Percentiles rank a stretch among this genome's conserved stretches.
phyloP scores from a whole-genome alignment of 192 early-diverging fungal species.

The Backusella macrospora region DNA sequence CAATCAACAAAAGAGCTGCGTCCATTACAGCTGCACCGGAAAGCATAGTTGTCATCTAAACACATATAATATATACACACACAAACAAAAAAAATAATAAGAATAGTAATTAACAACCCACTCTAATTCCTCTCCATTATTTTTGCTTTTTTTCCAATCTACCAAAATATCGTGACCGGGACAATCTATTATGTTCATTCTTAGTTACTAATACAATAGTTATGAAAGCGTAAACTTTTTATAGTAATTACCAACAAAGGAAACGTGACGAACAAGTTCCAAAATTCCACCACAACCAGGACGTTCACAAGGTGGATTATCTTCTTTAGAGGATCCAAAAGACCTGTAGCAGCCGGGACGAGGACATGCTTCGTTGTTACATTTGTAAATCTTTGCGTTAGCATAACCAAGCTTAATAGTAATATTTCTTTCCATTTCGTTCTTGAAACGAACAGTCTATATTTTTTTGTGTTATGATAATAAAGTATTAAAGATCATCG shows the following conservation, averaged over 20 bases:
- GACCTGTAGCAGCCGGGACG: constrained; percentile 96
- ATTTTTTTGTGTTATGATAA: too few species aligned
- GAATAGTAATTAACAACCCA: not conserved
- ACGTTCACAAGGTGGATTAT: constrained; percentile 87
- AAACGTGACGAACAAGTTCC: constrained; percentile 88
- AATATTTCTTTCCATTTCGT: constrained; percentile 98
- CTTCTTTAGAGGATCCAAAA: constrained; percentile 79
- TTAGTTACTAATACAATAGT: not conserved
- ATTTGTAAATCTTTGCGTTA: constrained; percentile 99
- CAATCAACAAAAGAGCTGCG: constrained; percentile 95
- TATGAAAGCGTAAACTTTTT: not conserved
- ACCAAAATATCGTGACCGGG: constrained; percentile 98
- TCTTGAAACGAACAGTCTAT: constrained; percentile 95
- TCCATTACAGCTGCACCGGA: constrained; percentile 99
- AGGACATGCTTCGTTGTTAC: constrained; percentile 89
- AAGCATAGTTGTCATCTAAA: constrained; percentile 94
- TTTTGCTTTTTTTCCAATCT: not conserved
- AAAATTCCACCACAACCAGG: constrained; percentile 83
- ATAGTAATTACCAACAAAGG: constrained; percentile 71
- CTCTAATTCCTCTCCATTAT: not conserved
- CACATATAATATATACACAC: not conserved
- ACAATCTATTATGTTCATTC: constrained; percentile 63
- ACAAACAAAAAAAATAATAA: not conserved
- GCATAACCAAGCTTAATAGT: constrained; percentile 99
- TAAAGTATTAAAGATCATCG: not conserved